Evolutionary conservation across 352 stramenopile genomes (phyloP), one percentile per base, ranked within the genome.

Genomic region (Phytophthora palmivora): DNA sequence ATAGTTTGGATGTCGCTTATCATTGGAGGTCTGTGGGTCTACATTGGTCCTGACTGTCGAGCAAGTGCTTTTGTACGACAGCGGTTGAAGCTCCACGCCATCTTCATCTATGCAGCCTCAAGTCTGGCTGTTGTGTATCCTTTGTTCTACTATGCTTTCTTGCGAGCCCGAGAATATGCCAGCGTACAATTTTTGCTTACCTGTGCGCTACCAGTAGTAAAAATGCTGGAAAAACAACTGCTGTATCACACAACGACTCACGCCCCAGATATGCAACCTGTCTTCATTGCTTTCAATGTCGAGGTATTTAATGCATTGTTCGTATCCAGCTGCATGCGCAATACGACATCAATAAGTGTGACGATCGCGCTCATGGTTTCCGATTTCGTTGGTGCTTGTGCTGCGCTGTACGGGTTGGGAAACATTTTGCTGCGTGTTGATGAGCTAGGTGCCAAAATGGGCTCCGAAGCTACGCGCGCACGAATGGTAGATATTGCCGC

Each of bases 271-370:
- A 10, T 69, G 3, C 64, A 74, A 21, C 65, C 70, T 2, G 56
- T 58, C 6, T 41, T 70, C 8, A 39, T 75, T 8, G 45, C 63
- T 0, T 78, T 72, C 30, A 68, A 69, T 38, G 50, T 74, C 12
- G 67, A 79, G 39, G 64, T 78, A 14, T 79, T 76, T 46, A 72
- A 66, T 28, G 39, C 66, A 21, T 37, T 76, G 4, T 79, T 76
- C 38, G 50, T 79, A 11, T 71, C 67, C 3, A 61, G 61, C 41
- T 78, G 65, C 16, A 75, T 78, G 60, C 66, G 65, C 12, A 64
- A 60, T 33, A 16, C 57, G 3, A 64, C 58, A 11, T 71, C 70
- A n/a, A 38, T 64, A 3, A 58, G 44, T 9, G 59, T 68, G 6
- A 79, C 67, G 1, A 36, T 57, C 0, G 43, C 50, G n/a, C 51